These are phyloP conservation scores for Amanita subjunquillea DNA, from an alignment of 768 basidiomycete species.

Conservation along the genomic window DNA sequence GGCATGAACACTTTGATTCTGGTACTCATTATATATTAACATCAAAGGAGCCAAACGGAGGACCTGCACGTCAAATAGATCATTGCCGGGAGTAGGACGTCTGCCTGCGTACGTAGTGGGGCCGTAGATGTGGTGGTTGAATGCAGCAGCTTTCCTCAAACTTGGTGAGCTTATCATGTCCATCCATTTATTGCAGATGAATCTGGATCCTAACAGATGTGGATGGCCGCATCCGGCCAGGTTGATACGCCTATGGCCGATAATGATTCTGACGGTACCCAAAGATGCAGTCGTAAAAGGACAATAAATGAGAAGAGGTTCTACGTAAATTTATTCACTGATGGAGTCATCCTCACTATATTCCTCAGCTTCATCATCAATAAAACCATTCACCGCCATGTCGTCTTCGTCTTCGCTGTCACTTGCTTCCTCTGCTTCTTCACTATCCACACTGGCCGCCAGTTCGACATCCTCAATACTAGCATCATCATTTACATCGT, in stretches of 20 bases:
- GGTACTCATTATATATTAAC: conserved; percentile 19
- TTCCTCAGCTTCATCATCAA: conserved; percentile 56
- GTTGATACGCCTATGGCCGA: neutral
- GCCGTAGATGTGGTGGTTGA: conserved; percentile 3
- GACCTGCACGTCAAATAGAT: conserved; percentile 61
- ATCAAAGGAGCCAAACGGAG: conserved; percentile 48
- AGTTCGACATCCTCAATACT: conserved; percentile 75
- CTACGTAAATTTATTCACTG: conserved; percentile 31
- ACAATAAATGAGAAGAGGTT: neutral
- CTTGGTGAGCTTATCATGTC: too few relatives aligned
- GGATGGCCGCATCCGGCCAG: neutral
- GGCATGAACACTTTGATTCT: conserved; percentile 31
- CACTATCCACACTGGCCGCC: conserved; percentile 47
- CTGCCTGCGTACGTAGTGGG: conserved; percentile 51
- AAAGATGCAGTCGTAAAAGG: neutral
- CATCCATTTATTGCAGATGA: too few relatives aligned
- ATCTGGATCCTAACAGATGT: neutral
- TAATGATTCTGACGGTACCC: neutral
- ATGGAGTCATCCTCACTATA: conserved; percentile 42
- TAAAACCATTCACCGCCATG: conserved; percentile 36
- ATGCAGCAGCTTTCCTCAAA: conserved; percentile 30
- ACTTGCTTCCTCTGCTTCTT: conserved; percentile 29
- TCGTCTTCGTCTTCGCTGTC: conserved; percentile 31
- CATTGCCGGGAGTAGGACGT: conserved; percentile 69
- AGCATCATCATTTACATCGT: conserved; percentile 58